Base-by-base conservation (phyloP, 352 stramenopile genomes). In the Globisporangium emineosum region DNA sequence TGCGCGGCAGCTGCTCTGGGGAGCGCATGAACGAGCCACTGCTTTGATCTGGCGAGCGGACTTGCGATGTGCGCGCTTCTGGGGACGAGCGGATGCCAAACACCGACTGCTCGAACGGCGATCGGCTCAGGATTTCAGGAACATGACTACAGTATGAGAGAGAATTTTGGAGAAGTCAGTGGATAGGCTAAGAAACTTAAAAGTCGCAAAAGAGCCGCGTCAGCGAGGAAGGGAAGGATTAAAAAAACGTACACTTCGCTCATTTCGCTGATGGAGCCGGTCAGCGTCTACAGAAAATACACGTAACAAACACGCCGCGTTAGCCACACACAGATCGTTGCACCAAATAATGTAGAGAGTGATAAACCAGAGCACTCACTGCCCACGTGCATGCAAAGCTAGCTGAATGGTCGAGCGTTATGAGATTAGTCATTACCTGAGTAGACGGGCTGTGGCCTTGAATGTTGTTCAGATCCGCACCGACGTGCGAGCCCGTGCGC, bases 1-100 rank as follows among this genome's bases (percentile, higher is more conserved):
- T 93, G 32, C 83, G 81, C 21, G 83, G 83, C 30, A 93, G 69
- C 51, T 83, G 78, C 51, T 81, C 76, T 17, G 76, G 78, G 17
- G 68, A 78, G 4, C 68, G 73, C 30, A 72, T 29, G 53, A 76
- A 72, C 19, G 68, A 59, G 27, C 52, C 5, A 19, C 57, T 9
- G 32, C 43, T 40, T 32, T 77, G 58, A 30, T 66, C 63, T 59
- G 56, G 51, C 15, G 77, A 81, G 43, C 76, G 76, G 5, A 62
- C 66, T 49, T 78, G 78, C 10, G 29, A 56, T 29, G 43, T 30
- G 27, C 27, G 57, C 19, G 45, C 47, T 32, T 69, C 59, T 25
- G 64, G 64, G 3, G 58, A 56, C 27, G 49, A 45, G 17, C 60
- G 59, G 57, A 63, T 57, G 2, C 62, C 62, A 60, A 62, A 77